Base-by-base conservation (phyloP, 2,329 filamentous ascomycete species). In the Beauveria varroae region DNA sequence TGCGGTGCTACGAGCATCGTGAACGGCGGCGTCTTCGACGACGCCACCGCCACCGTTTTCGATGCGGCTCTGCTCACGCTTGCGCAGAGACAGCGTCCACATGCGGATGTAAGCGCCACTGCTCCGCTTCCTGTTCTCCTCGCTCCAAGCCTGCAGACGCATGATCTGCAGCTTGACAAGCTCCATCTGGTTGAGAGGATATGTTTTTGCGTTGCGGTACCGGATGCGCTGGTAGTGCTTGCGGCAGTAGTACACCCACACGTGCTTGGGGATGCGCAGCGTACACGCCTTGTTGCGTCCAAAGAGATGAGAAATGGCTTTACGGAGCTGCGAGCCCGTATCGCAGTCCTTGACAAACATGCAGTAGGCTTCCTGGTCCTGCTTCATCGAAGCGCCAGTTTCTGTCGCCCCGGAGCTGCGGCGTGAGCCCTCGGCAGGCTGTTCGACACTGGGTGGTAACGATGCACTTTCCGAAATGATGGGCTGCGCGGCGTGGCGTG, bases 281-380 rank as follows among this genome's bases (percentile, higher is more conserved):
- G 90, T 95, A 68, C 86, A 88, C 8, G 83, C 79, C 74, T 95
- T 95, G 78, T 95, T 95, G 43, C 91, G 84, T 24, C 90, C 90
- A 67, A 93, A 93, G 60, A 93, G 83, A 68, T 95, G 89, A 0
- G 88, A 91, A 63, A 93, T 88, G 5, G 88, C 86, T 74, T 93
- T 93, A 53, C 90, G 84, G 26, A 81, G 81, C 60, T 83, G 79
- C 5, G 84, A 85, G 4, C 79, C 79, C 0, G 84, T 87, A 51
- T 82, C 78, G 68, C 86, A 88, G 63, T 82, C 76, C 1, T 76
- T 71, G 18, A 81, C 79, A 64, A 81, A 85, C 75, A 84, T 81
- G 68, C 85, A 87, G 26, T 67, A 70, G 16, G 72, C 69, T 6
- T 71, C 68, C 37, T 71, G 69, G 18, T 67, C 62, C 30, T 64